A percentile compares a stretch with the other conserved stretches of the same genome.
Evolutionary conservation across 2,329 filamentous ascomycete genomes (phyloP).

Genomic region (Boeremia exigua): DNA sequence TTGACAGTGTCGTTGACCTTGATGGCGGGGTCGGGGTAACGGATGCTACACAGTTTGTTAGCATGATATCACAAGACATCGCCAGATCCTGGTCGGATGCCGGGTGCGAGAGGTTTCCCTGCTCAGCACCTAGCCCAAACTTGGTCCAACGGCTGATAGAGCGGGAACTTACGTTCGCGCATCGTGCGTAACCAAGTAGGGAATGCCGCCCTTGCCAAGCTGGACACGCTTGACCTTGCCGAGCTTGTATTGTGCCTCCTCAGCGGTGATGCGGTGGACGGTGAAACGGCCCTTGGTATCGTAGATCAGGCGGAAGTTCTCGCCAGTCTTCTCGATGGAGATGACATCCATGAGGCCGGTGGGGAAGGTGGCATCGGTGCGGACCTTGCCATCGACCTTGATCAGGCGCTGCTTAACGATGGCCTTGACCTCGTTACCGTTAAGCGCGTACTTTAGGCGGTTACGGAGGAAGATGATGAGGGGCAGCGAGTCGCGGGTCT

Average conservation of each 20-base stretch:
- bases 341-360: slow-evolving; percentile 99
- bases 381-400: slow-evolving; percentile 99
- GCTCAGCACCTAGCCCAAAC: slow-evolving; percentile 47
- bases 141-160: slow-evolving; percentile 99
- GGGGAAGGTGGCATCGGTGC: slow-evolving; percentile 97
- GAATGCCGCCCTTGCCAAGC: slow-evolving; percentile 98
- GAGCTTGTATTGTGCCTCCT: slow-evolving; percentile 99
- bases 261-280: slow-evolving; percentile 97
- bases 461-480: slow-evolving; percentile 83
- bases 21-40: slow-evolving; percentile 97
- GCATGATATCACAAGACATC: slow-evolving; percentile 52
- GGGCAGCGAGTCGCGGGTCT: slow-evolving; percentile 98
- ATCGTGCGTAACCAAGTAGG: slow-evolving; percentile 99
- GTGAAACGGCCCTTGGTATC: slow-evolving; percentile 99
- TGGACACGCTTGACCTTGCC: slow-evolving; percentile 99
- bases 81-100: slow-evolving; percentile 99
- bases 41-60: slow-evolving; percentile 73
- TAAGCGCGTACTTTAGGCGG: slow-evolving; percentile 99
- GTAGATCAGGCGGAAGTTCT: slow-evolving; percentile 99
- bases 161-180: slow-evolving; percentile 99
- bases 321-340: slow-evolving; percentile 98
- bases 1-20: slow-evolving; percentile 99
- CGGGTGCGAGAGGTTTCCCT: slow-evolving; percentile 70
- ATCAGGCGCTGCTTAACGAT: slow-evolving; percentile 99
- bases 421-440: slow-evolving; percentile 94